A percentile compares a stretch with the other conserved stretches of the same genome.
phyloP scores from a whole-genome alignment of 139 green algal species.

The Coccomyxa sp. region DNA sequence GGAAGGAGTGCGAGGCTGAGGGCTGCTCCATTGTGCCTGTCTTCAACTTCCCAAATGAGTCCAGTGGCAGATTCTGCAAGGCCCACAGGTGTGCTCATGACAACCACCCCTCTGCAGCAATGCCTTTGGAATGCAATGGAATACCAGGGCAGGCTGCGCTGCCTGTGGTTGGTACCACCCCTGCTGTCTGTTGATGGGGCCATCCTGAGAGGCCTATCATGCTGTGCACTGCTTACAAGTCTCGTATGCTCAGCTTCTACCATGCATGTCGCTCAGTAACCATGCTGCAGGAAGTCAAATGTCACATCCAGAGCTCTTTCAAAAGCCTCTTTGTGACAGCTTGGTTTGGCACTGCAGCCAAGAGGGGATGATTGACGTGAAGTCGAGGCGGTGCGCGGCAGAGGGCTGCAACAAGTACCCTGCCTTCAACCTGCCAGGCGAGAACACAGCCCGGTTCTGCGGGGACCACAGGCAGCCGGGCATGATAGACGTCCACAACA shows the following conservation, averaged over 20 bases:
- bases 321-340: no score
- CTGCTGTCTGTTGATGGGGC: no score
- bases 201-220: no score
- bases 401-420: slow-evolving; percentile 1
- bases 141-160: no score
- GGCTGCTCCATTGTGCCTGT: slow-evolving; percentile 1
- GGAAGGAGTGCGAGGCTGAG: neutral
- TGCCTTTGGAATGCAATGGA: neutral
- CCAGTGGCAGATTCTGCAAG: neutral
- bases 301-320: no score
- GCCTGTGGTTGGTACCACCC: no score
- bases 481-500: slow-evolving; percentile 12
- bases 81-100: neutral
- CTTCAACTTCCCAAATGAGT: neutral
- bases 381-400: neutral
- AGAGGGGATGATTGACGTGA: slow-evolving; percentile 6
- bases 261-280: no score
- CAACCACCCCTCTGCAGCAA: neutral
- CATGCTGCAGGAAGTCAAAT: no score
- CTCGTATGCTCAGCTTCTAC: no score
- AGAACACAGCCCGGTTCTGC: neutral
- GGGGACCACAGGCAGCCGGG: neutral
- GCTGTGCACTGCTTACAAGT: no score
- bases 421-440: slow-evolving; percentile 1
- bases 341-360: no score